Evolutionary conservation across 345 rosid genomes (phyloP), one percentile per base, ranked within the genome.

Genomic region (Hevea brasiliensis): DNA sequence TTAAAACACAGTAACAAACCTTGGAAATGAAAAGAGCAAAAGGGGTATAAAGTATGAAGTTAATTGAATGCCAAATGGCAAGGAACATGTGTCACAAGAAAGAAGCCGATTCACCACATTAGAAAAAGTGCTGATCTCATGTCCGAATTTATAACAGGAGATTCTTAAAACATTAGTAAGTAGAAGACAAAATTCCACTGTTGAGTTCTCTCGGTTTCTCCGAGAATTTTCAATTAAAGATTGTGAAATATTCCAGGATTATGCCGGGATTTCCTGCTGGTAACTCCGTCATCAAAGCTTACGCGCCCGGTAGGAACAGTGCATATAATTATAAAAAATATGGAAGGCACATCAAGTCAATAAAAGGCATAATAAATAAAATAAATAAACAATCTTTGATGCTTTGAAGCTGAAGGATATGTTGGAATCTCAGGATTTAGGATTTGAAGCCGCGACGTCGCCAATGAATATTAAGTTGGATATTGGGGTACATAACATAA

Each of bases 141-240:
- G 2, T 17, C 54, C 21, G 82, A 73, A 84, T 84, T 78, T 84
- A 84, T 66, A 84, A 76, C 20, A 15, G 1, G 0, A 64, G 84
- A 71, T 81, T 70, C 84, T 11, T 29, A 57, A 24, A 17, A 64
- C 44, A 59, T 64, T 74, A 54, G 1, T 8, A n/a, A 55, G 56
- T 51, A 76, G 17, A 58, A 32, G 84, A 84, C 84, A 78, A 79
- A 77, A 5, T 26, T n/a, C 45, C 55, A 74, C 44, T 32, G 1
- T 60, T 65, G 40, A 48, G 12, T 20, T 65, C 8, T 47, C 74
- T 76, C 44, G 77, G 50, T 76, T 40, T 18, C 61, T 63, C 82
- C 83, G 79, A 64, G 70, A 41, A 80, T 72, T 10, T 63, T 18
- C 64, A 57, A 51, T 17, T 53, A 41, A 10, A 53, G 11, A 3